These are phyloP conservation scores for Rhizopus sp. DNA, from an alignment of 371 early-diverging fungal genomes.

Conservation along the genomic window DNA sequence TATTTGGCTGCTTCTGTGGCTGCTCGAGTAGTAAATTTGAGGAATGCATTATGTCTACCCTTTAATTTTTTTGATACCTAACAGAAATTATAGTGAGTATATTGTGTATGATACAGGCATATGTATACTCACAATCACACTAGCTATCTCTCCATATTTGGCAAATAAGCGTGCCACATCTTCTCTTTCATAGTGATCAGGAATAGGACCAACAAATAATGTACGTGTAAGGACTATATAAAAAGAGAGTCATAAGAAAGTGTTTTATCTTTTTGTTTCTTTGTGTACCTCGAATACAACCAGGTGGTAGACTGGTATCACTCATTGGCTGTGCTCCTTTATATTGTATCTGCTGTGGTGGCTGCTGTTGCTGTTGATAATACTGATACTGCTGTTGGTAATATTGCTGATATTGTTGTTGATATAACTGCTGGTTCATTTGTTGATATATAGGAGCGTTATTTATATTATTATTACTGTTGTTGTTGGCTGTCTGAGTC, in stretches of 20 bases:
- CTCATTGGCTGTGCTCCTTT: constrained; percentile 24
- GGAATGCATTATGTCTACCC: constrained; percentile 40
- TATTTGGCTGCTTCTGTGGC: constrained; percentile 36
- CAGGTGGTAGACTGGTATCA: constrained; percentile 38
- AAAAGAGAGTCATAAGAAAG: background rate
- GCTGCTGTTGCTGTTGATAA: constrained; percentile 3
- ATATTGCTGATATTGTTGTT: constrained; percentile 1
- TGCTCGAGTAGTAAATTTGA: constrained; percentile 37
- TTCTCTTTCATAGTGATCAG: constrained; percentile 32
- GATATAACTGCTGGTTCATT: background rate
- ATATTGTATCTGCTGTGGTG: background rate
- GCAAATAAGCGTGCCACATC: constrained; percentile 39
- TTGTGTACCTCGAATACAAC: constrained; percentile 42
- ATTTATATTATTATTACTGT: background rate
- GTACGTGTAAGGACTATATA: constrained; percentile 46
- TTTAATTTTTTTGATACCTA: constrained; percentile 28
- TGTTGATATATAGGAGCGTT: background rate
- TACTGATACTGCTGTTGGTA: background rate
- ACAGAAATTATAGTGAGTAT: background rate
- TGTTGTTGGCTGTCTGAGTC: constrained; percentile 9
- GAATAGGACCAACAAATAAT: constrained; percentile 52
- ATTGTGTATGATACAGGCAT: background rate
- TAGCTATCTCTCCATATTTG: constrained; percentile 42
- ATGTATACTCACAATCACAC: constrained; percentile 40
- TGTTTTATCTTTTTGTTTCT: background rate